Base-by-base conservation (phyloP, 2,329 filamentous ascomycete species). In the Monosporascus sp. region DNA sequence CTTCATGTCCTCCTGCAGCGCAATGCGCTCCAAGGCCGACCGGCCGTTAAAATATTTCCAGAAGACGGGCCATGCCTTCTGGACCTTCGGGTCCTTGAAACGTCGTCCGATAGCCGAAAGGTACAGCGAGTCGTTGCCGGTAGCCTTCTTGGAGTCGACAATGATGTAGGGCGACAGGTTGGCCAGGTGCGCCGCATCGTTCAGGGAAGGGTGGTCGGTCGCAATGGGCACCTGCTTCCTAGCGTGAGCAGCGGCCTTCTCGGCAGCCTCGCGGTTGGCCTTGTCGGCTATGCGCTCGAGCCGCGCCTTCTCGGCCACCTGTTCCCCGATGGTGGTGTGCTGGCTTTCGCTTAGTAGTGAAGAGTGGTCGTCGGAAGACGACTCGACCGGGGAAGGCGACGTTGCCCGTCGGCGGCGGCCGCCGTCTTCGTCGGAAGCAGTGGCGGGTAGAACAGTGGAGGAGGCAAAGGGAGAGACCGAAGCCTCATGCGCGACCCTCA, bases 1-100 rank as follows among this genome's bases (percentile, higher is more conserved):
- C 75, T 94, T 96, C 74, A 95, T 81, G 6, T 89, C 88, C 72
- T 97, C 91, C 53, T 87, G 81, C n/a, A 94, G 75, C 1, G 88
- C 84, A 59, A 99, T 88, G 62, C 92, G 86, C 73, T 99, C 94
- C 55, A 97, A 77, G 2, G 92, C 87, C 65, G 88, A 86, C 53
- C 80, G 82, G 1, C 94, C 94, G 68, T 97, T 92, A 62, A 97
- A 90, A 70, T 97, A 94, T 69, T 88, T 90, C 63, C 86, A 81
- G 62, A 96, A 84, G 45, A 80, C 76, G 2, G 84, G 82, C 88
- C 91, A 96, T 48, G 82, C 80, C 53, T 83, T 80, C 43, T 82
- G 78, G 16, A 89, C 70, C 54, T 84, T 82, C 17, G 76, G 74
- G 57, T 85, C 60, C 9, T 55, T 40, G 45, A 86, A 75, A 9